These are phyloP conservation scores for Tremella fuciformis DNA, from an alignment of 768 basidiomycete genomes.

Conservation along the genomic window DNA sequence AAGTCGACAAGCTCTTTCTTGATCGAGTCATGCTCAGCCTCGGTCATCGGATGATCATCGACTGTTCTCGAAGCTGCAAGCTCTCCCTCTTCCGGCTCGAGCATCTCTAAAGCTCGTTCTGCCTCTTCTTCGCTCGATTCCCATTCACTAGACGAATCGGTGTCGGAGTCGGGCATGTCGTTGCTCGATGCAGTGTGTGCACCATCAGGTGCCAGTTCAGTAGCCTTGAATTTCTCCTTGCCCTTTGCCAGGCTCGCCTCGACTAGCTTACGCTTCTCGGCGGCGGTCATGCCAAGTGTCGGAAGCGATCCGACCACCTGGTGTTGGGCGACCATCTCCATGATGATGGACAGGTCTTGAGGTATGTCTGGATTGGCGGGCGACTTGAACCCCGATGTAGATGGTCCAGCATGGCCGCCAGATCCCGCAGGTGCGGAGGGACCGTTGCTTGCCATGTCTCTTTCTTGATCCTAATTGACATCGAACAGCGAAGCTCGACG, in stretches of 20 bases:
- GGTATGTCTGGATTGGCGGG: slow-evolving; percentile 36
- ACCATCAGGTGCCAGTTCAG: background rate
- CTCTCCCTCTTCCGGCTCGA: slow-evolving; percentile 5
- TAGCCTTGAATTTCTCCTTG: slow-evolving; percentile 17
- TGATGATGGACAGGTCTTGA: slow-evolving; percentile 47
- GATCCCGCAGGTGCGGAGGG: background rate
- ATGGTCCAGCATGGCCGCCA: background rate
- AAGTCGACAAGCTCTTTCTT: slow-evolving; percentile 29
- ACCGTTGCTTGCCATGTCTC: background rate
- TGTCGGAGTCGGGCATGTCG: background rate
- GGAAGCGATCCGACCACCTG: slow-evolving; percentile 39
- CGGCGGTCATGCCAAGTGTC: slow-evolving; percentile 27
- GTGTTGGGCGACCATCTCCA: slow-evolving; percentile 44
- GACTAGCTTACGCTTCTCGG: slow-evolving; percentile 39
- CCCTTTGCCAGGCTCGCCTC: slow-evolving; percentile 33
- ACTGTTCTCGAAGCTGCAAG: background rate
- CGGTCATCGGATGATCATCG: slow-evolving; percentile 17
- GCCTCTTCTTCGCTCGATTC: slow-evolving; percentile 24
- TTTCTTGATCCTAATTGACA: background rate
- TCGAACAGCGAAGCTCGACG: background rate
- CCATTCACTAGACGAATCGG: slow-evolving; percentile 16
- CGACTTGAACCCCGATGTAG: background rate
- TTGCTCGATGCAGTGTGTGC: slow-evolving; percentile 2
- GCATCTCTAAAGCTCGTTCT: slow-evolving; percentile 20
- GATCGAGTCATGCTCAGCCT: slow-evolving; percentile 16